Conservation (phyloP, 352 stramenopile species). For the Pythium myriotylum region DNA sequence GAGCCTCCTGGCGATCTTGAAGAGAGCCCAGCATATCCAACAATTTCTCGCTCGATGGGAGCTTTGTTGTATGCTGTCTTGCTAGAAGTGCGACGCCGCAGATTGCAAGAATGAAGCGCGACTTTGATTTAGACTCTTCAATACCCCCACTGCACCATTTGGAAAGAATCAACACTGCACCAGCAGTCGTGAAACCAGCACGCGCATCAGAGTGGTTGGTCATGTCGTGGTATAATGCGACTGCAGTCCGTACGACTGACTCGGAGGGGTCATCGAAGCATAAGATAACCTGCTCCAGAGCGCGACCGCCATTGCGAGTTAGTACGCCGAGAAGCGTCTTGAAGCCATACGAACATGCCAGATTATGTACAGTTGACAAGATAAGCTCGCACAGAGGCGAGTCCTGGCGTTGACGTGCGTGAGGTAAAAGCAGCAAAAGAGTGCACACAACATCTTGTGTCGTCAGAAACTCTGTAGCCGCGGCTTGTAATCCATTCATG, state of each 20-base stretch:
- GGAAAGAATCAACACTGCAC: constrained; percentile 51
- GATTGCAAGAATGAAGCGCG: constrained; percentile 51
- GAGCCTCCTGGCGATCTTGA: constrained; percentile 35
- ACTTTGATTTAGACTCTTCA: constrained; percentile 27
- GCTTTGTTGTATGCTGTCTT: constrained; percentile 31
- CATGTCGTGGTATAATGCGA: constrained; percentile 65
- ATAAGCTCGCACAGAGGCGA: constrained; percentile 38
- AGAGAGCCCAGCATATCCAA: constrained; percentile 38
- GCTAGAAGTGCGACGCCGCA: constrained; percentile 54
- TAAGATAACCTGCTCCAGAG: constrained; percentile 46
- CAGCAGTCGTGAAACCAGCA: constrained; percentile 62
- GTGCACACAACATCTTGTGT: constrained; percentile 22
- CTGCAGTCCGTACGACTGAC: constrained; percentile 36
- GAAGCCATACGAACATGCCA: constrained; percentile 57
- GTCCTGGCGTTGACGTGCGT: constrained; percentile 10
- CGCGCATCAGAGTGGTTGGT: constrained; percentile 54
- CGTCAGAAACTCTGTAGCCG: constrained; percentile 16
- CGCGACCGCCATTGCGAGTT: constrained; percentile 53
- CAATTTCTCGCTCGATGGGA: constrained; percentile 18
- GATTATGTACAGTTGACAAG: constrained; percentile 40
- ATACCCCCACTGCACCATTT: constrained; percentile 41
- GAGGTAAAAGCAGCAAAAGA: constrained; percentile 20
- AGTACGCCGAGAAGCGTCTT: constrained; percentile 53
- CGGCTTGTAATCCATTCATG: constrained; percentile 4
- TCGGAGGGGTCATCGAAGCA: constrained; percentile 44